Evolutionary conservation across 257 asterid species (phyloP), one percentile per base, ranked within the genome.

Genomic region (Solanum rostratum): DNA sequence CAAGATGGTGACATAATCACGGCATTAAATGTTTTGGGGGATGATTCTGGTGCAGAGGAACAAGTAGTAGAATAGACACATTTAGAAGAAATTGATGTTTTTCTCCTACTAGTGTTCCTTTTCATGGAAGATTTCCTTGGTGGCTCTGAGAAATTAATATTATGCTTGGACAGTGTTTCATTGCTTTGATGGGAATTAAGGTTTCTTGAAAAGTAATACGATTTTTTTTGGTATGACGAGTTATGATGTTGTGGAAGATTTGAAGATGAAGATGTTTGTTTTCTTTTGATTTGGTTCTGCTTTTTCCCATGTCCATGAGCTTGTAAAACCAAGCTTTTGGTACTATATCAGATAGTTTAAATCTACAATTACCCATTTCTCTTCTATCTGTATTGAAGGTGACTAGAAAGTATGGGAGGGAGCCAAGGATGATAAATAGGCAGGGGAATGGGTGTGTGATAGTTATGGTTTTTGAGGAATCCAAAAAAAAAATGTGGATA

Each of bases 261-360:
- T 30, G 83, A 43, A 69, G 86, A 46, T 69, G 79, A 45, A 4
- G 84, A 63, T 59, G 83, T 33, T 41, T 87, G 90, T 2, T 85
- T 87, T 49, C 86, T 86, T 0, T 66, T 53, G 29, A 70, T 85
- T 9, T 80, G 73, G 79, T 54, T 89, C 84, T 52, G 29, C 73
- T 41, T 71, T 62, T 91, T 70, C 15, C 83, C 92, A 91, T 88
- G 88, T 89, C 85, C 65, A 60, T 93, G 84, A 95, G 93, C 89
- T 92, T 92, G 95, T 89, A 88, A 85, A 93, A 90, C 98, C 98
- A 95, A 88, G 96, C 88, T 86, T 89, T 92, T 78, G 97, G 96
- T 13, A 95, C 86, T 95, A 95, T 92, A 70, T 93, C 93, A 39
- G 94, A 92, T 15, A 95, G 85, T 84, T 86, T 93, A 85, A 95